Evolutionary conservation across 2,329 filamentous ascomycete genomes (phyloP), one percentile per base, ranked within the genome.

Genomic region (Exophiala sideris): DNA sequence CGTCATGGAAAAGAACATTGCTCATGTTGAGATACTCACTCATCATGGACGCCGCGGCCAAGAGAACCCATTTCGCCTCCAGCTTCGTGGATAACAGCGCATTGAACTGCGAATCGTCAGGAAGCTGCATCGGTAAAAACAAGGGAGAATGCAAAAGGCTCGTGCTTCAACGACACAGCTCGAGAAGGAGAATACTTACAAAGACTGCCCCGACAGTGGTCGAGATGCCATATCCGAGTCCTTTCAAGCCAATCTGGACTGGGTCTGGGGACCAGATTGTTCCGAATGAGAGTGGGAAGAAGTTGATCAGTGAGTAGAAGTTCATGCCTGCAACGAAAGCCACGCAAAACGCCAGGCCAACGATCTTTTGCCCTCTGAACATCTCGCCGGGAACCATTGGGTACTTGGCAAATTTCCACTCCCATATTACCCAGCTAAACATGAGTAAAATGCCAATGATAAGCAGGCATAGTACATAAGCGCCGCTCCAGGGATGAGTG

Each of bases 241-340:
- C 81, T 51, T 84, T 78, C 52, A 87, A 69, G n/a, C 85, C 85
- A 47, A 87, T 79, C 16, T 74, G 76, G n/a, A 85, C 67, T 0
- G 84, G 83, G 57, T 86, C 80, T 57, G 86, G 80, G 5, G 80
- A 80, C 64, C 85, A 86, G 6, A 85, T 78, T 59, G 84, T 85
- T 69, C 80, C 83, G 1, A 80, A 77, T 65, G 85, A 78, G 0
- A 80, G 83, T 3, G 81, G 82, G 82, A 81, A 86, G 65, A 86
- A 83, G 65, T 75, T 74, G 41, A 75, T 65, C 1, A 78, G 69
- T 0, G 76, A 76, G 64, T 81, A 79, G 67, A 81, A 82, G 62
- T 83, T 82, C 53, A 78, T 76, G 3, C 81, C 81, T 1, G 78
- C 80, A 47, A 83, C 78, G 61, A 80, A 81, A 9, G 80, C 82